A percentile compares a stretch with the other conserved stretches of the same genome.
Conservation (phyloP, 2,329 filamentous ascomycete genomes). For the Pyrenophora teres region DNA sequence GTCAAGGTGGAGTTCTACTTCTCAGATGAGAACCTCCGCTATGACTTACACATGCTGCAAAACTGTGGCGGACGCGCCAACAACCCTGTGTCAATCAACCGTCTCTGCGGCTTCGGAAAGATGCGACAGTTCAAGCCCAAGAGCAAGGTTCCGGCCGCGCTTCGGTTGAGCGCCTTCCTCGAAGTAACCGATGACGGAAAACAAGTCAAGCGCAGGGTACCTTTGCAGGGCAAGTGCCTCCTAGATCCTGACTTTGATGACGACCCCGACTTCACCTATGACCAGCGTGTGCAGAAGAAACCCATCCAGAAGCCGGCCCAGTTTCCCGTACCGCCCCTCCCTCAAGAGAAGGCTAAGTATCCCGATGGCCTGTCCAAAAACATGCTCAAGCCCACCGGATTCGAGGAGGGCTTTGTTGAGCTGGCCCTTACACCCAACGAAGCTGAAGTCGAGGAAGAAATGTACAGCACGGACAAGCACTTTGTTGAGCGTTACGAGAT, state of each 20-base stretch:
- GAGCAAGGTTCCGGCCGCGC: constrained; percentile 46
- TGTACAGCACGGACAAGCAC: constrained; percentile 64
- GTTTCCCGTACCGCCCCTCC: constrained; percentile 29
- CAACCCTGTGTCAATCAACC: constrained; percentile 49
- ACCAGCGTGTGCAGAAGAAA: constrained; percentile 21
- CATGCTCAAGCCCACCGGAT: constrained; percentile 52
- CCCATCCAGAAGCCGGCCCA: constrained; percentile 24
- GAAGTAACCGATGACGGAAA: constrained; percentile 50
- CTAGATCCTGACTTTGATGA: constrained; percentile 36
- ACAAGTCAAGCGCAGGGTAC: constrained; percentile 49
- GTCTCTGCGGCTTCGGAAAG: constrained; percentile 52
- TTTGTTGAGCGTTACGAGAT: constrained; percentile 75
- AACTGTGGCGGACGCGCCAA: constrained; percentile 49
- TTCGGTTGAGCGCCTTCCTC: constrained; percentile 50
- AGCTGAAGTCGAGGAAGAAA: constrained; percentile 65
- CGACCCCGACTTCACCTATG: constrained; percentile 38
- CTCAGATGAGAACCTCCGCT: constrained; percentile 54
- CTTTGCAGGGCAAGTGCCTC: constrained; percentile 41
- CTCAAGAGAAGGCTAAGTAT: constrained; percentile 36
- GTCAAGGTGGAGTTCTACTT: constrained; percentile 56
- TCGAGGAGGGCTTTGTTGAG: constrained; percentile 77
- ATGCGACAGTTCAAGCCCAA: constrained; percentile 54
- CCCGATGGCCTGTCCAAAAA: constrained; percentile 48
- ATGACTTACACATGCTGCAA: constrained; percentile 51
- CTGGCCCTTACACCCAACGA: constrained; percentile 75